A percentile compares a stretch with the other conserved stretches of the same genome.
Conservation (phyloP, 495 filamentous ascomycete genomes). For the Tetracladium setigerum region DNA sequence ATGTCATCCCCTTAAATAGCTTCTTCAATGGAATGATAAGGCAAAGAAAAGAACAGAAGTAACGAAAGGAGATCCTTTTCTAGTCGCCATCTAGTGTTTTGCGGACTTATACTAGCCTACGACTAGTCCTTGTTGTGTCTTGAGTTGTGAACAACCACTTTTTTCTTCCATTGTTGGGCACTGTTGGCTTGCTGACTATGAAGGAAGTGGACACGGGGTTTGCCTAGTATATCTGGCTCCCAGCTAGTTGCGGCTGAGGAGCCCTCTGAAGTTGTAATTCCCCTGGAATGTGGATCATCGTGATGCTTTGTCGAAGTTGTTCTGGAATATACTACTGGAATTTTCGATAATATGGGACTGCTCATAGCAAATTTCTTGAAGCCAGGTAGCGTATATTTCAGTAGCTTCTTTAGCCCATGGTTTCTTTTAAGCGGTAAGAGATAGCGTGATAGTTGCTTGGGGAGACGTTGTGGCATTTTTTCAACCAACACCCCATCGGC, state of each 20-base stretch:
- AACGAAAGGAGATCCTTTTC: too few relatives aligned
- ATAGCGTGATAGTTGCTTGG: constrained; percentile 65
- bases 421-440: constrained; percentile 45
- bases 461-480: constrained; percentile 61
- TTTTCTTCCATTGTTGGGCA: not conserved
- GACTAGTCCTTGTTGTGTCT: not conserved
- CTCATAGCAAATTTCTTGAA: not conserved
- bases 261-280: not conserved
- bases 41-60: too few relatives aligned
- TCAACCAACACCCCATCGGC: constrained; percentile 42
- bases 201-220: not conserved
- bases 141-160: not conserved
- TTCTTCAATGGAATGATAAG: too few relatives aligned
- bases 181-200: not conserved
- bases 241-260: not conserved
- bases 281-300: not conserved
- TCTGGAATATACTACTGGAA: not conserved
- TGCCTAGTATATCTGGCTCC: not conserved
- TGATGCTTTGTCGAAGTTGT: not conserved
- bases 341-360: not conserved
- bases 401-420: not conserved
- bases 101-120: too few relatives aligned
- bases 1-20: too few relatives aligned
- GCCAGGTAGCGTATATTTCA: not conserved
- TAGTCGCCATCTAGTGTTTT: too few relatives aligned